Evolutionary conservation across 2,329 filamentous ascomycete genomes (phyloP), one percentile per base, ranked within the genome.

Genomic region (Ceratocystis cubensis): DNA sequence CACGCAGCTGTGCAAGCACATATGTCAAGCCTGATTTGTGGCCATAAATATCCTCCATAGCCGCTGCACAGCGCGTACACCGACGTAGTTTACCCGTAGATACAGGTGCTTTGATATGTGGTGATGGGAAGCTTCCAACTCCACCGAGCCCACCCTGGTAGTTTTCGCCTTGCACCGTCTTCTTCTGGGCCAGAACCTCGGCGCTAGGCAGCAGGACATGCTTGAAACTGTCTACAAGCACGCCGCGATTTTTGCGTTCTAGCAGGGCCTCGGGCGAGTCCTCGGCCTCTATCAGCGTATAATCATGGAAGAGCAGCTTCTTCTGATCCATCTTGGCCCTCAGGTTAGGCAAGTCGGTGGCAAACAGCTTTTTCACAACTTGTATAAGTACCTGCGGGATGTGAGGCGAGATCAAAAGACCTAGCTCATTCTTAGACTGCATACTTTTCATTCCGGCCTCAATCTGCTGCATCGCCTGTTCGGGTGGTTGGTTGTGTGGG

Each of bases 251-350:
- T 67, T 73, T 75, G 67, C 76, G 75, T 22, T 72, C 71, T 2
- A 73, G 74, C 13, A 83, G 72, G 3, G 80, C 82, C n/a, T 64
- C 59, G 20, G 77, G 76, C 15, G 75, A 75, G 68, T 86, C 83
- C 65, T 86, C 81, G 15, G 90, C 78, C 4, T 88, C 87, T 10
- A 94, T 78, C 73, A 89, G 82, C 62, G 79, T 80, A 66, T 86
- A 89, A 72, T 94, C 84, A 62, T 84, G 83, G 75, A 91, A 88
- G 75, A 88, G 89, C 62, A 96, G 79, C 68, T 81, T 81, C 8
- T 86, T 82, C 33, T 84, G 81, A 70, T 94, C 84, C 10, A 86
- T 80, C 65, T 82, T 79, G 4, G 78, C 77, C 50, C 82, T 79
- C 65, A 92, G 81, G 22, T 79, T 78, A 0, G 78, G 78, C 33